Percentiles rank a stretch among this genome's conserved stretches.
Evolutionary conservation across 1,284 basidiomycete genomes (phyloP).

Genomic region (Ganoderma lucidum): DNA sequence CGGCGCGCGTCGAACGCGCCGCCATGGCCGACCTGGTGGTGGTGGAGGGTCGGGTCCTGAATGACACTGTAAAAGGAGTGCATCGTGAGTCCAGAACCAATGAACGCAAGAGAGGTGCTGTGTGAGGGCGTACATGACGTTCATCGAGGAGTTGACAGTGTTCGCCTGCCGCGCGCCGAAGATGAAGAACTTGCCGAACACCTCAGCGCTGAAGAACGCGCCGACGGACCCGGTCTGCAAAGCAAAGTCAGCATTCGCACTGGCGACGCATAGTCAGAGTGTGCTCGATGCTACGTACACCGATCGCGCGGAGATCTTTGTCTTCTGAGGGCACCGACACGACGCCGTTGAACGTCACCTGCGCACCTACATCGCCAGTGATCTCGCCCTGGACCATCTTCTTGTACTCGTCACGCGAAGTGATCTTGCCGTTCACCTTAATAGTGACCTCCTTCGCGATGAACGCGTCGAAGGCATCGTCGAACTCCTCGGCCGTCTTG

Average conservation of each 20-base stretch:
- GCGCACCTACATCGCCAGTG: conserved; percentile 31
- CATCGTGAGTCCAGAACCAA: background rate
- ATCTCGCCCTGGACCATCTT: conserved; percentile 34
- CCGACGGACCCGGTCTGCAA: conserved; percentile 39
- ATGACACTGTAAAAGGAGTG: conserved; percentile 26
- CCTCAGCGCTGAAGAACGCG: conserved; percentile 36
- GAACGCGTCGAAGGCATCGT: conserved; percentile 44
- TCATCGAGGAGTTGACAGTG: conserved; percentile 39
- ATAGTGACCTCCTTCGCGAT: conserved; percentile 42
- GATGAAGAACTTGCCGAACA: conserved; percentile 35
- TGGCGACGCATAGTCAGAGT: background rate
- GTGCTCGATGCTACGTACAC: conserved; percentile 24
- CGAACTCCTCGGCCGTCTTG: conserved; percentile 41
- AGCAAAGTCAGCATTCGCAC: background rate
- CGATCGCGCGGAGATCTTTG: conserved; percentile 20
- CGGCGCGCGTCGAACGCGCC: conserved; percentile 37
- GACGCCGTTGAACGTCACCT: conserved; percentile 34
- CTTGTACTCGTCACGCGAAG: conserved; percentile 40
- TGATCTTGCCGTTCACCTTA: conserved; percentile 44
- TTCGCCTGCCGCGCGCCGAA: conserved; percentile 33
- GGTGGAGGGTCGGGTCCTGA: conserved; percentile 33
- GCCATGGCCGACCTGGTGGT: conserved; percentile 25
- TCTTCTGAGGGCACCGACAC: conserved; percentile 34
- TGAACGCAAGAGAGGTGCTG: background rate
- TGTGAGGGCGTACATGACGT: conserved; percentile 37